Percentiles rank a stretch among this genome's conserved stretches.
These are phyloP conservation scores for Gamsiella multidivaricata DNA, from an alignment of 192 early-diverging fungal genomes.

Conservation along the genomic window DNA sequence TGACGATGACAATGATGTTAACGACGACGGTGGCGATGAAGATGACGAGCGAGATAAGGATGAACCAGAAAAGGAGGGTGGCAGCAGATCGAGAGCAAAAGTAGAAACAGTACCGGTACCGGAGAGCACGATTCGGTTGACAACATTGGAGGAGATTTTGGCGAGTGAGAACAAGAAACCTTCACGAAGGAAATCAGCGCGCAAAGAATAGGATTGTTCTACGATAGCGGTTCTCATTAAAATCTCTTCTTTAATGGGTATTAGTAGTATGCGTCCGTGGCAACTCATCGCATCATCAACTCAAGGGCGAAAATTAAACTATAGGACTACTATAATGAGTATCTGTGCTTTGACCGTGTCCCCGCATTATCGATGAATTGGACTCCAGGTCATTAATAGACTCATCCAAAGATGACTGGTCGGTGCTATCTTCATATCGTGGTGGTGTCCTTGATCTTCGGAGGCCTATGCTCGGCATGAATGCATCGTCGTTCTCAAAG, in stretches of 20 bases:
- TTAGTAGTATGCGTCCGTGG: not conserved
- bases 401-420: not conserved
- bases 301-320: too few species aligned
- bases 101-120: not conserved
- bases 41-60: not conserved
- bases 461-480: not conserved
- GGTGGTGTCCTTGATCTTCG: conserved; percentile 3
- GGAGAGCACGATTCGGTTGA: conserved; percentile 2
- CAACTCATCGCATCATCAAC: too few species aligned
- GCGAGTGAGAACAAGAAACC: conserved; percentile 32
- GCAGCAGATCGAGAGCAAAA: not conserved
- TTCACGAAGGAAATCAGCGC: conserved; percentile 27
- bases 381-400: not conserved
- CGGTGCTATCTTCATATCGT: conserved; percentile 4
- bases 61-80: not conserved
- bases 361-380: too few species aligned
- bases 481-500: not conserved
- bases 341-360: too few species aligned
- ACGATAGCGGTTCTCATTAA: not conserved
- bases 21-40: not conserved
- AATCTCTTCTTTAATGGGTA: not conserved
- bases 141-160: conserved; percentile 33
- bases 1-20: not conserved
- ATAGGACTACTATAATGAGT: too few species aligned
- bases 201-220: conserved; percentile 1